Base-by-base conservation (phyloP, 805 yeast genomes). In the Wickerhamomyces xylosicus region DNA sequence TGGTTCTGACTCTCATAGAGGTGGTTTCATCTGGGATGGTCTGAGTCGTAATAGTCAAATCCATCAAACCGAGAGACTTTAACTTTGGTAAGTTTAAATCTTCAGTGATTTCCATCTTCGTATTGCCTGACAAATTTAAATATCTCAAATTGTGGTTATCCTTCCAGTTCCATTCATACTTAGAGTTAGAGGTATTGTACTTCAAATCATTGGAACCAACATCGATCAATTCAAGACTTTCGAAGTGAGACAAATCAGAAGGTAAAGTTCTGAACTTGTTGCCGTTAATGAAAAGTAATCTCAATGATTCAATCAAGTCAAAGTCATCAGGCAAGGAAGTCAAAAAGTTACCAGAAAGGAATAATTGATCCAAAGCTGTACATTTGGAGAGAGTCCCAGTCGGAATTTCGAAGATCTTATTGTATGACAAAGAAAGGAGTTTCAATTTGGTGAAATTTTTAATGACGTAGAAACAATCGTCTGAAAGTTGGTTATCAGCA, bases 151-250 rank as follows among this genome's bases (percentile, higher is more conserved):
- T 74, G 39, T 71, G 66, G 54, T 92, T 92, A 66, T 78, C 79
- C 50, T 82, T 79, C 98, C 98, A 92, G 60, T 86, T 92, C 97
- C 97, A 92, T 57, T 92, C 98, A 54, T 85, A 90, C 14, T 92
- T 94, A 72, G 87, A 85, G 58, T 92, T 92, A 3, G 92, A 82
- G 40, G 90, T 86, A 51, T 92, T 92, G 59, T 92, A 92, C 52
- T 87, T 84, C 59, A 92, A 66, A 44, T 79, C 80, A 57, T 92
- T 92, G 2, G 94, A 84, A 3, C 97, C 95, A 15, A 85, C 92
- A 62, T 92, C 99, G 29, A 92, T 68, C 9, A 78, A 80, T 25
- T 71, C 72, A 52, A 92, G 62, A 19, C 73, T 69, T 2, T 61
- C 54, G 35, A 87, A 68, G 41, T 79, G 79, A 8, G 90, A 77